A percentile compares a stretch with the other conserved stretches of the same genome.
Conservation (phyloP, 345 rosid genomes). For the Sapria himalayana region DNA sequence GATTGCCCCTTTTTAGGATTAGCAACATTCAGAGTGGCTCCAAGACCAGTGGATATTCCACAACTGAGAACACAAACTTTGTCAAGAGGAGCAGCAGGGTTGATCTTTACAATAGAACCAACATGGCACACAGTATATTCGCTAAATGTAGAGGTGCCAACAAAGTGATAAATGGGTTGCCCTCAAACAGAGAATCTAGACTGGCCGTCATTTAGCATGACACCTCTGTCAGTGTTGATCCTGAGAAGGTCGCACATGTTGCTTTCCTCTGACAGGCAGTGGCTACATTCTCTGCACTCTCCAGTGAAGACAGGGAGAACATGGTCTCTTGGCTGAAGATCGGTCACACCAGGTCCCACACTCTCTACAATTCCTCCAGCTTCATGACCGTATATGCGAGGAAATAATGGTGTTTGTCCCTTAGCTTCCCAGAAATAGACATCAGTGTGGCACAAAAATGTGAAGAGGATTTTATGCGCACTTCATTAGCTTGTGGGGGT, state of each 20-base stretch:
- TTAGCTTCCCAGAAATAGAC: slow-evolving; percentile 20
- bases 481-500: slow-evolving; percentile 16
- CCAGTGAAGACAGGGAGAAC: slow-evolving; percentile 22
- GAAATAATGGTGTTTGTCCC: slow-evolving; percentile 13
- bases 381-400: slow-evolving; percentile 16
- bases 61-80: slow-evolving; percentile 25
- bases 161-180: slow-evolving; percentile 14
- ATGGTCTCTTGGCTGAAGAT: slow-evolving; percentile 14
- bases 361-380: slow-evolving; percentile 18
- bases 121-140: slow-evolving; percentile 16
- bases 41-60: slow-evolving; percentile 22
- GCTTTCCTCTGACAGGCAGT: slow-evolving; percentile 16
- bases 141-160: slow-evolving; percentile 20
- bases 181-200: slow-evolving; percentile 17
- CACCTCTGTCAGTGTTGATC: slow-evolving; percentile 18
- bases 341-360: slow-evolving; percentile 16
- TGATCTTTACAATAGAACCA: slow-evolving; percentile 20
- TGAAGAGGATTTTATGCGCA: slow-evolving; percentile 16
- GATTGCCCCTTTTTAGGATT: slow-evolving; percentile 16
- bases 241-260: slow-evolving; percentile 17
- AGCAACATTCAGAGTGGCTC: slow-evolving; percentile 24
- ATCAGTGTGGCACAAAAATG: slow-evolving; percentile 17
- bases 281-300: slow-evolving; percentile 15
- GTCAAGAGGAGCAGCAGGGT: slow-evolving; percentile 18
- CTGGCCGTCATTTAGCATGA: slow-evolving; percentile 18